Conservation (phyloP, 148 eudicot genomes). For the Spergularia marina region DNA sequence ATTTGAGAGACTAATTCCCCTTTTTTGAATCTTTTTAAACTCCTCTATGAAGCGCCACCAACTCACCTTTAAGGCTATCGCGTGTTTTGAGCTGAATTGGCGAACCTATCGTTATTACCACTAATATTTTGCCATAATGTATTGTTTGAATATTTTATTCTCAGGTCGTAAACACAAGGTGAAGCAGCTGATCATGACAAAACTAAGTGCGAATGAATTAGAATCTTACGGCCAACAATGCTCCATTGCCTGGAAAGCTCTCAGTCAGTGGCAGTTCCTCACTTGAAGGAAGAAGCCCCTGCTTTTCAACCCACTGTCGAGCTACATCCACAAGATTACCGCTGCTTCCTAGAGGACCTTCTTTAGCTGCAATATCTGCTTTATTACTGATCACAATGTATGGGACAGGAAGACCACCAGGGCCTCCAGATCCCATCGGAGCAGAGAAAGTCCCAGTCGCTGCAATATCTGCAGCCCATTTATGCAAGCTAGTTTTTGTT, state of each 20-base stretch:
- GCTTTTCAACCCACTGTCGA: constrained; percentile 97
- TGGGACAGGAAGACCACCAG: constrained; percentile 91
- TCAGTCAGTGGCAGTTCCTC: constrained; percentile 88
- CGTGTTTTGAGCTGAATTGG: too few species aligned
- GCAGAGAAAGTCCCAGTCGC: constrained; percentile 87
- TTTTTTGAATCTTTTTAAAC: too few species aligned
- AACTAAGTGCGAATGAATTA: neutral
- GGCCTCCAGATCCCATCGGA: constrained; percentile 80
- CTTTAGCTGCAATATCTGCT: constrained; percentile 84
- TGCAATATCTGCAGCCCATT: constrained; percentile 88
- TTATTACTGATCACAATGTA: constrained; percentile 88
- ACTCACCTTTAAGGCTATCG: too few species aligned
- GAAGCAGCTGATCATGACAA: neutral
- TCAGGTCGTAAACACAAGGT: neutral
- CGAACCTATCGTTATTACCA: too few species aligned
- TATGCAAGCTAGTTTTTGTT: constrained; percentile 80
- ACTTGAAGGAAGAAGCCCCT: constrained; percentile 84
- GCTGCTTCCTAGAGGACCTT: constrained; percentile 76
- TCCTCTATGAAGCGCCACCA: too few species aligned
- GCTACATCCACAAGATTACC: constrained; percentile 97
- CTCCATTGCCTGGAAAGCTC: constrained; percentile 81
- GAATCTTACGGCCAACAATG: constrained; percentile 71
- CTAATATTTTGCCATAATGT: too few species aligned
- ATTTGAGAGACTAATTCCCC: too few species aligned
- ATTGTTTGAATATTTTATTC: neutral